Evolutionary conservation across 2,329 filamentous ascomycete genomes (phyloP).

Genomic region (Paraphaeosphaeria minitans): DNA sequence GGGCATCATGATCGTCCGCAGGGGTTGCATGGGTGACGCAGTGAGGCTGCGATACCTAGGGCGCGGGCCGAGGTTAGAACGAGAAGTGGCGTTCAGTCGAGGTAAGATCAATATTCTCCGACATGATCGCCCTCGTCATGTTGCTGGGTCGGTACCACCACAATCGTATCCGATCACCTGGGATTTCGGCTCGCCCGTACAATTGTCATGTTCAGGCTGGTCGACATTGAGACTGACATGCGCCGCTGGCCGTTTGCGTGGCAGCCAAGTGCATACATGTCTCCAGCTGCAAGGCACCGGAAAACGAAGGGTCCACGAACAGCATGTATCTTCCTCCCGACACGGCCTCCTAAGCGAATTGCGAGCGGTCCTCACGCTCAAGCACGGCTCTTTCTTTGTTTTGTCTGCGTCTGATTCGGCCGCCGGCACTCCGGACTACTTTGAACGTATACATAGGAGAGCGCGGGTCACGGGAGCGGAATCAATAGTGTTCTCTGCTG

Average conservation of each 20-base stretch:
- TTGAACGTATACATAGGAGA: neutral
- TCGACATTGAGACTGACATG: neutral
- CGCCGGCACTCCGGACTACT: neutral
- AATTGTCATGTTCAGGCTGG: conserved; percentile 1
- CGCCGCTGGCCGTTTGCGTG: conserved; percentile 2
- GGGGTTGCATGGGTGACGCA: neutral
- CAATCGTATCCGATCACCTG: neutral
- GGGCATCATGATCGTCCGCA: neutral
- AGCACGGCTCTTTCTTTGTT: conserved; percentile 7
- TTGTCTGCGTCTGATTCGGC: conserved; percentile 5
- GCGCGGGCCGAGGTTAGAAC: neutral
- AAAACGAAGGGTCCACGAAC: neutral
- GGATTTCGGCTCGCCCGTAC: neutral
- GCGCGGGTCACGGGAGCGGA: neutral
- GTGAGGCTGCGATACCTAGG: neutral
- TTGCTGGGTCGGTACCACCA: neutral
- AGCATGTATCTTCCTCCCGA: conserved; percentile 2
- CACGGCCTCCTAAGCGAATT: neutral
- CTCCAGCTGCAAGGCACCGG: neutral
- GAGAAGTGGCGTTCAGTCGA: neutral
- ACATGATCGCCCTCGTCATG: neutral
- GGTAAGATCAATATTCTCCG: neutral
- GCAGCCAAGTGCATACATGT: neutral
- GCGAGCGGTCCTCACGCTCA: neutral
- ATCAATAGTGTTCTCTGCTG: conserved; percentile 1